Evolutionary conservation across 495 filamentous ascomycete genomes (phyloP), one percentile per base, ranked within the genome.

Genomic region (Aspergillus ellipticus): DNA sequence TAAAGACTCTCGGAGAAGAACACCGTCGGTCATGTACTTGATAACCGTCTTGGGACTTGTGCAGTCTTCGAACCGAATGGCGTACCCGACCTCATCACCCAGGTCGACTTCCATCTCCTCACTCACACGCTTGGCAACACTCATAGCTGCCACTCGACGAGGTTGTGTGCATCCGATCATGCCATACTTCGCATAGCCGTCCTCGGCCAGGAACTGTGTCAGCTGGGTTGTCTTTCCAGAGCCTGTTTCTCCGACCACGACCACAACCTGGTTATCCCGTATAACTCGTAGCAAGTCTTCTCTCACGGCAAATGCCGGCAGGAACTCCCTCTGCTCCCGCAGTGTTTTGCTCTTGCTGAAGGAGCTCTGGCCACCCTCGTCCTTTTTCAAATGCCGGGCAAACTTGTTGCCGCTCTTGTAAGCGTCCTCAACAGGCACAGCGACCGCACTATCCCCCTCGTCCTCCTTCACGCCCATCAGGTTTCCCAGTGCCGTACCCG

Each of bases 1-100:
- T 8, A 99, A 81, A 13, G 89, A 96, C 63, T 99, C 95, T 65
- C 95, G 85, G 15, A 99, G 81, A 21, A 99, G 77, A 6, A 99
- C 92, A 71, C 95, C 95, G 64, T 99, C 95, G 1, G 95, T 99
- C 95, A 99, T 97, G 66, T 99, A 99, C 72, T 99, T 99, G 70
- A 99, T 97, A 56, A 85, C 77, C 1, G 95, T 99, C 53, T 97
- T 85, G 58, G 89, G 88, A 70, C 89, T 93, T 3, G 95, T 99
- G 69, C 92, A 97, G 72, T 99, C 95, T 66, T 99, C 95, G 67
- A 99, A 99, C 26, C 95, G 92, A 68, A 99, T 99, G 2, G 95
- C 93, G 74, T 97, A 99, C 45, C 95, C 95, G 28, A 99, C 95
- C 1, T 84, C 74, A 39, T 85, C 85, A 20, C 95, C 95, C 13